These are phyloP conservation scores for Yamadazyma dendronema DNA, from an alignment of 1,139 yeast genomes.

Conservation along the genomic window DNA sequence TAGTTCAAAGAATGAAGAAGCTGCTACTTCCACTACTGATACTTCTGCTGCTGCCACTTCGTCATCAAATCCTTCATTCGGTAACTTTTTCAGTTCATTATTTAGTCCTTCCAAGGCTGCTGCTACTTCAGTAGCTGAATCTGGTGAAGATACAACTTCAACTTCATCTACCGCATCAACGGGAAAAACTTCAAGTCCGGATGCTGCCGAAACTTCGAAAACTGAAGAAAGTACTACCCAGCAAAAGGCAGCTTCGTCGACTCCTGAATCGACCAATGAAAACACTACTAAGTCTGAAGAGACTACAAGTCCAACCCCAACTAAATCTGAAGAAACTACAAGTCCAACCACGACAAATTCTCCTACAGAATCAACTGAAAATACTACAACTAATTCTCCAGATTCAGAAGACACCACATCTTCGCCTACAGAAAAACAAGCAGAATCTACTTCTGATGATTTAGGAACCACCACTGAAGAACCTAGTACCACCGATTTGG, in stretches of 20 bases:
- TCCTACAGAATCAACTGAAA: background rate
- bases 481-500: background rate
- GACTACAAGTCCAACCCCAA: background rate
- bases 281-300: background rate
- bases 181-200: background rate
- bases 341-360: background rate
- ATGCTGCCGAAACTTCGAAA: slow-evolving; percentile 2
- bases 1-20: background rate
- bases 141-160: background rate
- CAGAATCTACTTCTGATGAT: background rate
- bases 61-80: slow-evolving; percentile 4
- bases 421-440: slow-evolving; percentile 3
- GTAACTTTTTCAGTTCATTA: slow-evolving; percentile 9
- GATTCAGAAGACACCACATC: too few species aligned
- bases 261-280: background rate
- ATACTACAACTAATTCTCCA: background rate
- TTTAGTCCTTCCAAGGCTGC: slow-evolving; percentile 4
- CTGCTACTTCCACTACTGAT: background rate
- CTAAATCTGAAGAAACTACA: background rate
- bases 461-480: background rate
- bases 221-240: slow-evolving; percentile 3
- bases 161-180: background rate
- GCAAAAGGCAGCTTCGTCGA: background rate
- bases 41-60: background rate
- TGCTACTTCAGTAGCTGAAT: background rate